phyloP scores from a whole-genome alignment of 2,329 filamentous ascomycete genomes.

The Neopestalotiopsis clavispora region DNA sequence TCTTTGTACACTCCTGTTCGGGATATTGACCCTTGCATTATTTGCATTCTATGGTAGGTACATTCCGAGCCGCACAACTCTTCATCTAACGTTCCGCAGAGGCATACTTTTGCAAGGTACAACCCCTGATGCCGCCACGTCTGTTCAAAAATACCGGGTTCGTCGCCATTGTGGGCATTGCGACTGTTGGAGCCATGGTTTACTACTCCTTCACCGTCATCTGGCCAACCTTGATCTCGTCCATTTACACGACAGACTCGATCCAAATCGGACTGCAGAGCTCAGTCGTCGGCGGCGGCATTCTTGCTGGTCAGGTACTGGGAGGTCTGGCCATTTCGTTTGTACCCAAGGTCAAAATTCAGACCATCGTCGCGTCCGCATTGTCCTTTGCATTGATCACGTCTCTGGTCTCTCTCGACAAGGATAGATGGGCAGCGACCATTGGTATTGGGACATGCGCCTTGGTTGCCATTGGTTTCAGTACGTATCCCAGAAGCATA shows the following conservation, averaged over 20 bases:
- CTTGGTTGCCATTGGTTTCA: conserved; percentile 38
- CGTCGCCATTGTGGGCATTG: conserved; percentile 43
- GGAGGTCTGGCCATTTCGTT: conserved; percentile 41
- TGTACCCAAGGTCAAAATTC: conserved; percentile 41
- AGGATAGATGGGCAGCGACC: conserved; percentile 32
- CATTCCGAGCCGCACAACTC: background rate
- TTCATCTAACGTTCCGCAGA: conserved; percentile 21
- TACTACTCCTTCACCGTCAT: conserved; percentile 50
- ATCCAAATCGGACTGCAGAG: conserved; percentile 47
- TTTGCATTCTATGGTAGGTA: conserved; percentile 41
- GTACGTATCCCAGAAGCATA: background rate
- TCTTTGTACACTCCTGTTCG: conserved; percentile 42
- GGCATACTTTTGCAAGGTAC: conserved; percentile 38
- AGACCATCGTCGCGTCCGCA: conserved; percentile 36
- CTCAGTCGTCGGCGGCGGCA: conserved; percentile 45
- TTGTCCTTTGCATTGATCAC: conserved; percentile 40
- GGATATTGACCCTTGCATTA: conserved; percentile 36
- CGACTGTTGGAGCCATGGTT: conserved; percentile 47
- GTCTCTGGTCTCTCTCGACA: conserved; percentile 33
- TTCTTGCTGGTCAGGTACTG: conserved; percentile 45
- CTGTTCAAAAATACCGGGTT: conserved; percentile 47
- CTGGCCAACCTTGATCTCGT: conserved; percentile 48
- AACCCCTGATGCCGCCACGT: conserved; percentile 47
- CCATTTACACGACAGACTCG: conserved; percentile 43
- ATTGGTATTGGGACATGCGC: conserved; percentile 40